A percentile compares a stretch with the other conserved stretches of the same genome.
These are phyloP conservation scores for Skeletonema costatum DNA, from an alignment of 108 stramenopile genomes.

Conservation along the genomic window DNA sequence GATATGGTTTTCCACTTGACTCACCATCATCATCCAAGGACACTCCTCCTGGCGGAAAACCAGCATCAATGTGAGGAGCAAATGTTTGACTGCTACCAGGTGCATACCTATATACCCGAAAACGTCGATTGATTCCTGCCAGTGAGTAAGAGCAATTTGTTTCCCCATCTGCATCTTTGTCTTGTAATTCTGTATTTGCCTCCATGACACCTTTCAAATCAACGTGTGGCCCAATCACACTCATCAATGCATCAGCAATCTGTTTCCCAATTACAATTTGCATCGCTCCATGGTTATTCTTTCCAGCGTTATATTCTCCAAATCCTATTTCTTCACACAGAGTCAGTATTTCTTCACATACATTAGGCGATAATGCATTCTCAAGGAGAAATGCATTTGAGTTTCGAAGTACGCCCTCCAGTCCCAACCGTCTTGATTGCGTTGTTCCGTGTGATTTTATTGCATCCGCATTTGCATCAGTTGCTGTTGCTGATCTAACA, in stretches of 20 bases:
- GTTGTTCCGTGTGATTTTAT: background rate
- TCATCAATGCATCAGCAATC: conserved; percentile 49
- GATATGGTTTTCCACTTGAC: conserved; percentile 11
- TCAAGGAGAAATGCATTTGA: conserved; percentile 65
- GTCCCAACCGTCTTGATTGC: conserved; percentile 42
- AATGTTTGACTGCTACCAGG: conserved; percentile 63
- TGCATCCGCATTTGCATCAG: background rate
- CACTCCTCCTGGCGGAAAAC: conserved; percentile 80
- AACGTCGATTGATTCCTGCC: conserved; percentile 76
- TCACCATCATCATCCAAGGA: conserved; percentile 47
- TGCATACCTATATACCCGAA: conserved; percentile 79
- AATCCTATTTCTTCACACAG: conserved; percentile 63
- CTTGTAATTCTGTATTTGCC: conserved; percentile 18
- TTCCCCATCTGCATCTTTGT: background rate
- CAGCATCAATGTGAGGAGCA: conserved; percentile 90
- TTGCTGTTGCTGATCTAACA: conserved; percentile 9
- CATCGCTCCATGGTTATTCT: conserved; percentile 81
- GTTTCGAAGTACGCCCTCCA: conserved; percentile 62
- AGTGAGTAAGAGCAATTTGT: conserved; percentile 29
- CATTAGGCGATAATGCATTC: conserved; percentile 47
- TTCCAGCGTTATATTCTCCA: conserved; percentile 69
- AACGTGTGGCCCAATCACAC: conserved; percentile 59
- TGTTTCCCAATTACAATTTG: conserved; percentile 71
- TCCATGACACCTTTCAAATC: conserved; percentile 57
- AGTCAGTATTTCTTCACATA: conserved; percentile 63